Percentiles rank a stretch among this genome's conserved stretches.
Conservation (phyloP, 2,329 filamentous ascomycete species). For the Neurospora crassa region DNA sequence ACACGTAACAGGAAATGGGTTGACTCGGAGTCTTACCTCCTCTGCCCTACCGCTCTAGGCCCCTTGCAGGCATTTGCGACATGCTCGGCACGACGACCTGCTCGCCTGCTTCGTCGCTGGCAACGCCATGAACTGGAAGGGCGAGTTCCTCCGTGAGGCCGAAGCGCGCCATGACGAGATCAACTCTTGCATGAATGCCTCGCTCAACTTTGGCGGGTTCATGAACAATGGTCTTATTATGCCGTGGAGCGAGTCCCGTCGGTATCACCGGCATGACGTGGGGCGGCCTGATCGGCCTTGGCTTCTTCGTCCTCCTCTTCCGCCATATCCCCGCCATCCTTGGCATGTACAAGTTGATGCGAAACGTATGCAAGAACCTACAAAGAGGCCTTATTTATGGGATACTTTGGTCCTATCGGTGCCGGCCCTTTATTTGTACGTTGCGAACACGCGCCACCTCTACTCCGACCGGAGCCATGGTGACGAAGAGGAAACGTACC, state of each 20-base stretch:
- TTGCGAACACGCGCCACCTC: constrained; percentile 38
- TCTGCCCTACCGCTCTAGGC: constrained; percentile 42
- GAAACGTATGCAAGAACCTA: constrained; percentile 37
- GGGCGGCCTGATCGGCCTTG: constrained; percentile 39
- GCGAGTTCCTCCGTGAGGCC: constrained; percentile 45
- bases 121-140: constrained; percentile 52
- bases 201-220: constrained; percentile 52
- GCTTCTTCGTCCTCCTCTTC: constrained; percentile 42
- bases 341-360: constrained; percentile 45
- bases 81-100: constrained; percentile 48
- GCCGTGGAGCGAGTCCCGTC: constrained; percentile 46
- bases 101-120: constrained; percentile 53
- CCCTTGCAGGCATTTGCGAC: constrained; percentile 46
- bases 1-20: constrained; percentile 35
- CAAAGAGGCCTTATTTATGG: constrained; percentile 52
- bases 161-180: constrained; percentile 50
- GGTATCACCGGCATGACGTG: constrained; percentile 43
- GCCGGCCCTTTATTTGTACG: constrained; percentile 69
- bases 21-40: constrained; percentile 42
- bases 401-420: constrained; percentile 67
- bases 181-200: constrained; percentile 46
- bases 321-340: constrained; percentile 48
- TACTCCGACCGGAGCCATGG: constrained; percentile 27
- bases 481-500: constrained; percentile 25
- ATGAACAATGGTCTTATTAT: constrained; percentile 48